Base-by-base conservation (phyloP, 495 filamentous ascomycete species). In the Penicillium nucicola region DNA sequence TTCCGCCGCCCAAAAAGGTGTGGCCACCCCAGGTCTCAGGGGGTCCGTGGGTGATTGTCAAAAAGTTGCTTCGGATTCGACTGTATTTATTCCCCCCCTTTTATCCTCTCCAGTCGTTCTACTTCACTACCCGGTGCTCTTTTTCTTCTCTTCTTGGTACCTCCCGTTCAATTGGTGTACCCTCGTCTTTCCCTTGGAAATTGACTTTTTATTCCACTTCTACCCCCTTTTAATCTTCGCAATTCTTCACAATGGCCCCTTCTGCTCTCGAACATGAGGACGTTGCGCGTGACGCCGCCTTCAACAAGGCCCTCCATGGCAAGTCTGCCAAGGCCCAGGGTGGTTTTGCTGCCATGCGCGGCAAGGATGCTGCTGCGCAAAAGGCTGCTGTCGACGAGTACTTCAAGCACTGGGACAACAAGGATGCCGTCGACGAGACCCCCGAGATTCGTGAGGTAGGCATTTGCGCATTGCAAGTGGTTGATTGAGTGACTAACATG, bases 381-480 rank as follows among this genome's bases (percentile, higher is more conserved):
- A 83, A 91, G 74, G 82, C 89, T 41, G 92, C 93, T 42, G 82
- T 95, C 30, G 91, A 97, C 62, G 92, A 97, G 72, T 98, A 98
- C 77, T 97, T 96, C 84, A 98, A 97, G 84, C 95, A 96, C 72
- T 98, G 92, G 88, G 93, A 98, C 74, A 89, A 95, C 78, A 93
- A 97, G 77, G 68, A 68, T 48, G 88, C 75, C 33, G 83, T 77
- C 35, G 77, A 79, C 19, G 93, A 98, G 81, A 98, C 92, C 0
- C 80, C 83, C 22, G 87, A 82, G 48, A 85, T 78, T 52, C 84
- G 93, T 59, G 87, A 89, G 71, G 89, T 89, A 69, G 33, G 79
- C 22, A 12, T 9, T 14, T 46, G 13, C 12, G 28, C 22, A 32
- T 10, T 15, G 17, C 7, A 17, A 12, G 3, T 0, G 17, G 22